Conservation (phyloP, 331 rosid genomes). For the Malus hybrid region DNA sequence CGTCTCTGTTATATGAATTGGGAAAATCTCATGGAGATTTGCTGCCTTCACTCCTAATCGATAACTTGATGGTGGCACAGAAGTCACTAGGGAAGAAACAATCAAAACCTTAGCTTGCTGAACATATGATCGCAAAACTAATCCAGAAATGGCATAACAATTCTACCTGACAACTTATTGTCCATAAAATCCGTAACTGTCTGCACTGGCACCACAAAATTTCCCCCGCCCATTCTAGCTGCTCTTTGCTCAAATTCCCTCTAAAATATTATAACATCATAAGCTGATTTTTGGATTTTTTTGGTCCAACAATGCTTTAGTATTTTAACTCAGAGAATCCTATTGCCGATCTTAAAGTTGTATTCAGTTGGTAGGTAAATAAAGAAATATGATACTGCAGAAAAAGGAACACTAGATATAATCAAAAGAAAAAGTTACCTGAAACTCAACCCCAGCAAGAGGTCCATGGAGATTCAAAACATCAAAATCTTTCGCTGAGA, state of each 20-base stretch:
- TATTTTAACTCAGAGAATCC: not conserved
- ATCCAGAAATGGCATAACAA: not conserved
- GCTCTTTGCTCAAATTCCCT: constrained; percentile 78
- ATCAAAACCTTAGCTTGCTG: not conserved
- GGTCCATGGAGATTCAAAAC: constrained; percentile 60
- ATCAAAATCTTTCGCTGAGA: constrained; percentile 66
- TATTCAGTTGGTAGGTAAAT: not conserved
- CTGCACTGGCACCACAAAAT: constrained; percentile 86
- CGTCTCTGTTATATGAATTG: constrained; percentile 58
- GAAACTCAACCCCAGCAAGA: constrained; percentile 91
- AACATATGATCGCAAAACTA: constrained; percentile 12
- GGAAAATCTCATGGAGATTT: constrained; percentile 68
- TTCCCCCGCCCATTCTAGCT: constrained; percentile 86
- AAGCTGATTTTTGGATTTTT: not conserved
- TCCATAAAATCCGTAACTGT: constrained; percentile 81
- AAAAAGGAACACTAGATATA: not conserved
- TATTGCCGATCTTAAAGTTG: not conserved
- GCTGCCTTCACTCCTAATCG: constrained; percentile 94
- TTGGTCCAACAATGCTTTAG: not conserved
- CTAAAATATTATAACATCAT: constrained; percentile 31
- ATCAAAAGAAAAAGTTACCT: constrained; percentile 35
- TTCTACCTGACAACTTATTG: constrained; percentile 57
- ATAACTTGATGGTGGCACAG: constrained; percentile 82
- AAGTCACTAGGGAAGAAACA: constrained; percentile 39
- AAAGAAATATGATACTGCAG: constrained; percentile 3